phyloP scores from a whole-genome alignment of 352 stramenopile genomes.

The Phytophthora pistaciae region DNA sequence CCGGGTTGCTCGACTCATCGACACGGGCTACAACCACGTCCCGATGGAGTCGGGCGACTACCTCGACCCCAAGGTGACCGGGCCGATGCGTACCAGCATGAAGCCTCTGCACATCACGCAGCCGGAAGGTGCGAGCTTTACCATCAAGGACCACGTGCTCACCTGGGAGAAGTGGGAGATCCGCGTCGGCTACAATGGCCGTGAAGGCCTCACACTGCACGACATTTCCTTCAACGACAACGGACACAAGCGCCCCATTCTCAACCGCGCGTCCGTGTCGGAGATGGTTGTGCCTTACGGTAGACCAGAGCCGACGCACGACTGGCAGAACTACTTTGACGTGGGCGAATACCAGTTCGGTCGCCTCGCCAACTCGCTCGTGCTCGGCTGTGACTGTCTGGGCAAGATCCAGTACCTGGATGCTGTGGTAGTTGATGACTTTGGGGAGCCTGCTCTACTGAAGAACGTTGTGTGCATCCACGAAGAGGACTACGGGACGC shows the following conservation, averaged over 20 bases:
- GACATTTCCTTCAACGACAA: constrained; percentile 56
- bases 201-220: constrained; percentile 79
- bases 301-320: constrained; percentile 49
- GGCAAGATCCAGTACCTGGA: constrained; percentile 89
- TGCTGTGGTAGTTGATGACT: constrained; percentile 63
- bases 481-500: constrained; percentile 80
- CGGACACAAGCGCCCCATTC: constrained; percentile 42
- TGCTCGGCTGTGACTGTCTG: constrained; percentile 84
- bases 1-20: constrained; percentile 35
- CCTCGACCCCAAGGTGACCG: constrained; percentile 37
- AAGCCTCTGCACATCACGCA: constrained; percentile 73
- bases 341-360: constrained; percentile 79
- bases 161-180: constrained; percentile 82
- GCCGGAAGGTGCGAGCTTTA: constrained; percentile 71
- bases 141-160: constrained; percentile 65
- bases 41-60: constrained; percentile 45
- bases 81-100: constrained; percentile 41
- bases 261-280: constrained; percentile 25
- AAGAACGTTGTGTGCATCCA: constrained; percentile 88
- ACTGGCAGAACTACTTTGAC: constrained; percentile 77
- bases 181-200: constrained; percentile 80
- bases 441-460: constrained; percentile 51
- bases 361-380: constrained; percentile 71
- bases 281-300: constrained; percentile 1
- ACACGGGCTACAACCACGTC: constrained; percentile 46